These are phyloP conservation scores for Cinchona pubescens DNA, from an alignment of 257 asterid species.

Conservation along the genomic window DNA sequence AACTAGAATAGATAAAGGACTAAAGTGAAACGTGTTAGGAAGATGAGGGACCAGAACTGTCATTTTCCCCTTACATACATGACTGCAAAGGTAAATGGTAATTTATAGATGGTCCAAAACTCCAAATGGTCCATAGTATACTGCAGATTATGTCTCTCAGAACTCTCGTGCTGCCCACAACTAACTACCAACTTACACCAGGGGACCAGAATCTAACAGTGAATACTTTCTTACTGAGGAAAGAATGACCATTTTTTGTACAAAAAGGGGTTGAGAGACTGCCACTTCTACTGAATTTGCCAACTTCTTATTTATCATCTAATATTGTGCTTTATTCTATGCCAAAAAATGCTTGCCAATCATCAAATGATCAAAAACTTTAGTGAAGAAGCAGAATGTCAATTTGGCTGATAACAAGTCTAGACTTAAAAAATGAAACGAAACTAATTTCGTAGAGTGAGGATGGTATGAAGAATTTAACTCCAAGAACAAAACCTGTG, in stretches of 20 bases:
- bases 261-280: neutral
- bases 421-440: neutral
- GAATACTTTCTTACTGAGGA: neutral
- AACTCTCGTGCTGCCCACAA: conserved; percentile 1
- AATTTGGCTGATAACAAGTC: neutral
- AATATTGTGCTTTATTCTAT: neutral
- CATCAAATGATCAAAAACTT: neutral
- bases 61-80: neutral
- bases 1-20: too few species aligned
- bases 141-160: neutral
- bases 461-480: conserved; percentile 7
- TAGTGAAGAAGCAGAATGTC: neutral
- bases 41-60: too few species aligned
- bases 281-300: too few species aligned
- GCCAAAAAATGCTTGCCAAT: neutral
- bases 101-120: neutral
- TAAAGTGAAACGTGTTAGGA: too few species aligned
- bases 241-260: neutral
- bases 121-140: conserved; percentile 11
- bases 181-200: neutral
- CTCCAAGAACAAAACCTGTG: conserved; percentile 19
- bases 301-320: neutral
- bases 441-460: neutral
- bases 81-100: neutral
- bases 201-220: neutral